These are phyloP conservation scores for Fraxinus velutina DNA, from an alignment of 305 asterid genomes.

Conservation along the genomic window DNA sequence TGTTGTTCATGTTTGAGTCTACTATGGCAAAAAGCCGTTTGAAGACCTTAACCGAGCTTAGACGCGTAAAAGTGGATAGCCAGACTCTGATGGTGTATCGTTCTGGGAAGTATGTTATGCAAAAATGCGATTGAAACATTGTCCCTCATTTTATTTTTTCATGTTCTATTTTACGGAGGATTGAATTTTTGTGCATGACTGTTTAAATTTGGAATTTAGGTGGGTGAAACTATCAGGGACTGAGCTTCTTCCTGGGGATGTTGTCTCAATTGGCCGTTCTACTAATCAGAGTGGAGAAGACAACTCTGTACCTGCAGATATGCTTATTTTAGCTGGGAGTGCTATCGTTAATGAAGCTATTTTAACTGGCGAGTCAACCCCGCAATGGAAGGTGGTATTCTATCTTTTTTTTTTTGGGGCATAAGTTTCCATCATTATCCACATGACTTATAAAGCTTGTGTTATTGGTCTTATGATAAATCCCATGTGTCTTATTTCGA, in stretches of 20 bases:
- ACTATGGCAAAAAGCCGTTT: conserved; percentile 97
- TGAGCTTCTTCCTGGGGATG: conserved; percentile 91
- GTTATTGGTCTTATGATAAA: background rate
- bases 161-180: conserved; percentile 14
- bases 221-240: conserved; percentile 92
- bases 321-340: conserved; percentile 97
- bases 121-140: background rate
- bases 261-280: conserved; percentile 92
- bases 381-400: conserved; percentile 87
- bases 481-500: background rate
- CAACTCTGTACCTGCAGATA: conserved; percentile 94
- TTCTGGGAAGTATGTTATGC: conserved; percentile 79
- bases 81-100: conserved; percentile 88
- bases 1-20: conserved; percentile 97
- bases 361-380: conserved; percentile 95
- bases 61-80: conserved; percentile 92
- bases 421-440: background rate
- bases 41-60: conserved; percentile 85
- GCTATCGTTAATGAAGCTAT: conserved; percentile 97
- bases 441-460: background rate
- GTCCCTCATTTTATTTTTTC: conserved; percentile 5
- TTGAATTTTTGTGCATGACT: conserved; percentile 19
- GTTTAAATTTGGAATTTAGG: conserved; percentile 41
- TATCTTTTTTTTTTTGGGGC: conserved; percentile 2
- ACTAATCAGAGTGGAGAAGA: conserved; percentile 79